phyloP scores from a whole-genome alignment of 2,329 filamentous ascomycete species.

The Arthrocladium fulminans region DNA sequence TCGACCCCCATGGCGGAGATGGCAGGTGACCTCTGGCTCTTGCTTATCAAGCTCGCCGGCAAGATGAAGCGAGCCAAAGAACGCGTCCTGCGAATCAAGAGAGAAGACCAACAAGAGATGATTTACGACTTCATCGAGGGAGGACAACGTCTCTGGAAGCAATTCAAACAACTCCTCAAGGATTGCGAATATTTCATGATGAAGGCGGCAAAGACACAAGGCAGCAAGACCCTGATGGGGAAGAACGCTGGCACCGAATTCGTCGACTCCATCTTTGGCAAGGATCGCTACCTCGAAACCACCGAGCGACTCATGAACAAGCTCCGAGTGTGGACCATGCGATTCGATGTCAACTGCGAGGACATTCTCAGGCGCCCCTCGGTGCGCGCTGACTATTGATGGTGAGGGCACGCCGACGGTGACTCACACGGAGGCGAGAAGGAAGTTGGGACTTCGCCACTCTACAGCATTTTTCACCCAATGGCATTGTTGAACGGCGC shows the following conservation, averaged over 20 bases:
- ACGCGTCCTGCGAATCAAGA: constrained; percentile 61
- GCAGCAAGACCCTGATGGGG: constrained; percentile 61
- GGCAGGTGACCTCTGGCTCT: constrained; percentile 88
- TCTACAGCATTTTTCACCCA: not conserved
- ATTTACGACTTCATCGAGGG: constrained; percentile 85
- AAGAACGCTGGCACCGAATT: constrained; percentile 92
- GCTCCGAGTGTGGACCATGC: constrained; percentile 79
- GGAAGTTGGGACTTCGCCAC: not conserved
- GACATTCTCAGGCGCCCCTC: constrained; percentile 61
- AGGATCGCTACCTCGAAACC: constrained; percentile 77
- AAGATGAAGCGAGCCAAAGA: constrained; percentile 90
- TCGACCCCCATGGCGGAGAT: constrained; percentile 78
- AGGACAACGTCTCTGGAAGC: constrained; percentile 76
- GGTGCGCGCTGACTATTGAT: constrained; percentile 13
- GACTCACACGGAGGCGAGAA: constrained; percentile 7
- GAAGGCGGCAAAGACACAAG: constrained; percentile 68
- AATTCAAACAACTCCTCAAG: constrained; percentile 79
- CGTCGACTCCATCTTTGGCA: constrained; percentile 89
- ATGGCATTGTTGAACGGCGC: constrained; percentile 2
- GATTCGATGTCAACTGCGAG: constrained; percentile 93
- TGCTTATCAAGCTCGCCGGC: constrained; percentile 85
- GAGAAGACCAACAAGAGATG: constrained; percentile 64
- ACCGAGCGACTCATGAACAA: constrained; percentile 90
- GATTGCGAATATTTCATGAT: constrained; percentile 92
- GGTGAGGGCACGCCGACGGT: constrained; percentile 23